phyloP scores from a whole-genome alignment of 305 asterid species.

The Andrographis paniculata region DNA sequence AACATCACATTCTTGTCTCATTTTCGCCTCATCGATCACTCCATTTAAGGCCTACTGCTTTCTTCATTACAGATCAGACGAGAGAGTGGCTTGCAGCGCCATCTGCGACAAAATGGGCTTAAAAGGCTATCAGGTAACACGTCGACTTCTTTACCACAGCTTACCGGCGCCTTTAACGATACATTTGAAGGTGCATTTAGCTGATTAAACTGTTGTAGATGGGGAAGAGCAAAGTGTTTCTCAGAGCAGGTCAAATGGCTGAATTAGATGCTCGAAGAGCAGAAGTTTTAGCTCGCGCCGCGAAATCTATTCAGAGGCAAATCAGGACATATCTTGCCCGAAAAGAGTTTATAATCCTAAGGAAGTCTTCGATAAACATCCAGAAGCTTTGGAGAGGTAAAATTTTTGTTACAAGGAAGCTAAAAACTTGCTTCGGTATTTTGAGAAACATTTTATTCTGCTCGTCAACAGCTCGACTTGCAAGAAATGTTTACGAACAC shows the following conservation, averaged over 20 bases:
- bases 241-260: constrained; percentile 99
- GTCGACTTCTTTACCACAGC: constrained; percentile 8
- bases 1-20: constrained; percentile 16
- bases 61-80: constrained; percentile 54
- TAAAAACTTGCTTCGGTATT: no score
- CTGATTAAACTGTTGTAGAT: constrained; percentile 36
- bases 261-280: constrained; percentile 92
- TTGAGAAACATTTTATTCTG: constrained; percentile 12
- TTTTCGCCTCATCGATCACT: constrained; percentile 8
- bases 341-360: constrained; percentile 59
- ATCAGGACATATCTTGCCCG: constrained; percentile 68
- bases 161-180: constrained; percentile 9
- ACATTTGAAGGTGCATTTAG: constrained; percentile 12
- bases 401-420: not conserved
- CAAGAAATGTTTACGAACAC: constrained; percentile 58
- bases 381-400: constrained; percentile 95
- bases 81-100: constrained; percentile 74
- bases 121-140: constrained; percentile 80
- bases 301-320: constrained; percentile 76
- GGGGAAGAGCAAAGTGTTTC: constrained; percentile 92
- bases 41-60: not conserved
- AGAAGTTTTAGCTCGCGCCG: constrained; percentile 80
- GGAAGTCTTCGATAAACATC: constrained; percentile 56
- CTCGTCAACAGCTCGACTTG: constrained; percentile 56
- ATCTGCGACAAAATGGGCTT: constrained; percentile 81